Evolutionary conservation across 495 filamentous ascomycete species (phyloP).

Genomic region (Ramalina intermedia): DNA sequence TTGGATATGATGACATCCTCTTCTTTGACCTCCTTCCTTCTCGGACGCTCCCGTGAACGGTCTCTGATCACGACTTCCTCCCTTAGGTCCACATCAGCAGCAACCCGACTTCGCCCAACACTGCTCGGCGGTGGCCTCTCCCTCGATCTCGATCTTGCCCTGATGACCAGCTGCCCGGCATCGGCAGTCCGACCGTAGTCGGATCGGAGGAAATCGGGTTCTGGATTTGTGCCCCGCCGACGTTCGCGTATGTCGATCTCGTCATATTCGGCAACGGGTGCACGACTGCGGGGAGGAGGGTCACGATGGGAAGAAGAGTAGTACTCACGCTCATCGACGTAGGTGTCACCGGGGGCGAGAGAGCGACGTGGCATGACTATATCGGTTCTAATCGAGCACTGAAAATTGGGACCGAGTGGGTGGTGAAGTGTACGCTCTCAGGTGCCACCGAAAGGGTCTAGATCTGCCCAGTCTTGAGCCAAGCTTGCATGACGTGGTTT

Average conservation of each 20-base stretch:
- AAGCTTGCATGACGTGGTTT: no score
- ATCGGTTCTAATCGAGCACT: not conserved
- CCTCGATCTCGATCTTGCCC: conserved; percentile 19
- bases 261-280: conserved; percentile 12
- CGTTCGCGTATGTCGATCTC: conserved; percentile 21
- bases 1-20: conserved; percentile 5
- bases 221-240: conserved; percentile 23
- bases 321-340: conserved; percentile 32
- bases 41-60: conserved; percentile 10
- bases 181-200: conserved; percentile 30
- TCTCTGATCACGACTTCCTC: conserved; percentile 5
- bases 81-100: not conserved
- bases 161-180: conserved; percentile 31
- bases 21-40: conserved; percentile 8
- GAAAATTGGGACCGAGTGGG: no score
- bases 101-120: not conserved
- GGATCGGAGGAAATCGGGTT: conserved; percentile 40
- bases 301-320: conserved; percentile 13
- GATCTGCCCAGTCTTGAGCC: no score
- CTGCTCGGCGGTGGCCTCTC: not conserved
- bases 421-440: no score
- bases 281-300: conserved; percentile 8
- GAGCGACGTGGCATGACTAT: conserved; percentile 17
- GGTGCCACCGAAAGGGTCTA: no score
- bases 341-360: conserved; percentile 16